A percentile compares a stretch with the other conserved stretches of the same genome.
Evolutionary conservation across 225 moss, liverwort and hornwort genomes (phyloP).

Genomic region (Polytrichum commune): DNA sequence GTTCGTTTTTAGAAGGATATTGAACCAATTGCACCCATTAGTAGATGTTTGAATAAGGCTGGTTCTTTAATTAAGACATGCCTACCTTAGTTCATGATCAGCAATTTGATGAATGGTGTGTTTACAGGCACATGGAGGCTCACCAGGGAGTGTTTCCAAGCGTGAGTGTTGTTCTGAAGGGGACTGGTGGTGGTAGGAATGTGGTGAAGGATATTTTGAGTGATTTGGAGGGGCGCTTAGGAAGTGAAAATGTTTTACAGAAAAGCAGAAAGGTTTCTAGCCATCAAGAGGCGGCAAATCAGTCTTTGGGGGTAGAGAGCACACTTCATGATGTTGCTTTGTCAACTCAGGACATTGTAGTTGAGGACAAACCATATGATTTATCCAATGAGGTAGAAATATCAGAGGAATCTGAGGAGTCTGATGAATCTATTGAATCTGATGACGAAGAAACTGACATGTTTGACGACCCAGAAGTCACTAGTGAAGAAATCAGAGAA

Average conservation of each 20-base stretch:
- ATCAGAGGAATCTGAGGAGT: conserved; percentile 4
- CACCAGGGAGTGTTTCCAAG: conserved; percentile 48
- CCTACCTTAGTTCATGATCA: background rate
- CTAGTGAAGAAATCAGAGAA: conserved; percentile 7
- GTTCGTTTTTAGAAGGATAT: no score
- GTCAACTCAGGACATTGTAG: background rate
- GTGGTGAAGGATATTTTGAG: conserved; percentile 48
- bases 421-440: conserved; percentile 8
- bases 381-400: background rate
- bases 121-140: conserved; percentile 43
- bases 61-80: background rate
- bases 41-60: no score
- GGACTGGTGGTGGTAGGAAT: conserved; percentile 49
- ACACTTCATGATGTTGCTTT: background rate
- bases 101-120: background rate
- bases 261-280: no score
- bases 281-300: no score
- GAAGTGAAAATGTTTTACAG: background rate
- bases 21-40: no score
- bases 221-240: conserved; percentile 36
- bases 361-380: background rate
- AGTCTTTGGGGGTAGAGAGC: background rate
- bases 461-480: no score
- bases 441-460: conserved; percentile 11
- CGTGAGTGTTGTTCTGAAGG: conserved; percentile 42